These are phyloP conservation scores for Xylariaceae sp. DNA, from an alignment of 2,329 filamentous ascomycete genomes.

Conservation along the genomic window DNA sequence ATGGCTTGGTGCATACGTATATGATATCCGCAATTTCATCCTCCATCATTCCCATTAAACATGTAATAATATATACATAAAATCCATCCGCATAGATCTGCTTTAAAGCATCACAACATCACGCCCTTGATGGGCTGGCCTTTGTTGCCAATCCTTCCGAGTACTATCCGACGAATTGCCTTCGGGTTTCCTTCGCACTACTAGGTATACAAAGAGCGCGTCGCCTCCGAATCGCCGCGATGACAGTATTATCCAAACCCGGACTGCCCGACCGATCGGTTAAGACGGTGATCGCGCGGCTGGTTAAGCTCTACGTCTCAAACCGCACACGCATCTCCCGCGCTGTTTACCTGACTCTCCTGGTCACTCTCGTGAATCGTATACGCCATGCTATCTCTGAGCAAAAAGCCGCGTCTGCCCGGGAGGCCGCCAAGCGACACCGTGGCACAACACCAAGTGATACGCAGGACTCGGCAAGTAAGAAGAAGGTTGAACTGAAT, in stretches of 20 bases:
- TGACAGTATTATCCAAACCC: constrained; percentile 75
- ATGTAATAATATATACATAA: constrained; percentile 24
- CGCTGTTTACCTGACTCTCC: constrained; percentile 76
- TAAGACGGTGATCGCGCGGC: constrained; percentile 59
- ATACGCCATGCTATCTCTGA: constrained; percentile 88
- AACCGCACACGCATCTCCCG: constrained; percentile 81
- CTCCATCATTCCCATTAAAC: constrained; percentile 6
- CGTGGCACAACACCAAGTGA: constrained; percentile 48
- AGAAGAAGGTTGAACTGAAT: constrained; percentile 83
- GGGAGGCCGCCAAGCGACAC: constrained; percentile 57
- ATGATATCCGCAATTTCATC: constrained; percentile 2
- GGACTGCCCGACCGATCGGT: constrained; percentile 60
- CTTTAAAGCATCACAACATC: constrained; percentile 1
- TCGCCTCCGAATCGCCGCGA: constrained; percentile 36
- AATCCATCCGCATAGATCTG: constrained; percentile 7
- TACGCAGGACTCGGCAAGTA: constrained; percentile 30
- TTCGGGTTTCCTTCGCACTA: background rate
- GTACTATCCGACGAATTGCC: background rate
- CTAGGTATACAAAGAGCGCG: constrained; percentile 20
- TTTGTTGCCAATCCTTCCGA: constrained; percentile 4
- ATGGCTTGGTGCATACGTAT: too few relatives aligned
- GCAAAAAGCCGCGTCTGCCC: constrained; percentile 77
- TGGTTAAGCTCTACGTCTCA: constrained; percentile 69
- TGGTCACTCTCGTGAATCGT: constrained; percentile 77
- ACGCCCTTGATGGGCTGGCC: constrained; percentile 21